These are phyloP conservation scores for Boletus rex-veris DNA, from an alignment of 768 basidiomycete species.

Conservation along the genomic window DNA sequence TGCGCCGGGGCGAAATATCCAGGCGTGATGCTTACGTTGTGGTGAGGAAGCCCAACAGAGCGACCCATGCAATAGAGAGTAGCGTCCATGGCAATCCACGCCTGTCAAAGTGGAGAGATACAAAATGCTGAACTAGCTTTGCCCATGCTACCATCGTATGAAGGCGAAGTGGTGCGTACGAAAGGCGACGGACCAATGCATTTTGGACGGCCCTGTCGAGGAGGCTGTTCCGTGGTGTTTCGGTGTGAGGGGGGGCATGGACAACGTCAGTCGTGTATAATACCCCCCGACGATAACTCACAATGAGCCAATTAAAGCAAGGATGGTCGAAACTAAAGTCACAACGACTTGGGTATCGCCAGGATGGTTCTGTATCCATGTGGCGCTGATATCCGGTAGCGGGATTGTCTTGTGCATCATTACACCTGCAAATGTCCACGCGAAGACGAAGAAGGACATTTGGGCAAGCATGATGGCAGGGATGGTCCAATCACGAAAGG, in stretches of 20 bases:
- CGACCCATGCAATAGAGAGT: background rate
- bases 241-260: background rate
- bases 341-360: background rate
- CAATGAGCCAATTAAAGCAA: background rate
- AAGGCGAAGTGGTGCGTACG: background rate
- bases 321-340: background rate
- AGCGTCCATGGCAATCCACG: background rate
- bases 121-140: background rate
- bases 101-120: background rate
- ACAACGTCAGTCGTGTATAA: background rate
- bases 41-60: background rate
- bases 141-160: background rate
- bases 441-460: background rate
- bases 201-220: background rate
- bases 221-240: background rate
- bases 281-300: background rate
- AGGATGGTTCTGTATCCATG: background rate
- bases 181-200: background rate
- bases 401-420: background rate
- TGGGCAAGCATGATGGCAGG: background rate
- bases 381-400: background rate
- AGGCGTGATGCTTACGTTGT: background rate
- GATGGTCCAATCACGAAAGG: background rate
- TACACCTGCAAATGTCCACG: background rate
- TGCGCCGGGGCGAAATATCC: background rate